Evolutionary conservation across 169 alveolate genomes (phyloP).

Genomic region (Blepharisma undulans): DNA sequence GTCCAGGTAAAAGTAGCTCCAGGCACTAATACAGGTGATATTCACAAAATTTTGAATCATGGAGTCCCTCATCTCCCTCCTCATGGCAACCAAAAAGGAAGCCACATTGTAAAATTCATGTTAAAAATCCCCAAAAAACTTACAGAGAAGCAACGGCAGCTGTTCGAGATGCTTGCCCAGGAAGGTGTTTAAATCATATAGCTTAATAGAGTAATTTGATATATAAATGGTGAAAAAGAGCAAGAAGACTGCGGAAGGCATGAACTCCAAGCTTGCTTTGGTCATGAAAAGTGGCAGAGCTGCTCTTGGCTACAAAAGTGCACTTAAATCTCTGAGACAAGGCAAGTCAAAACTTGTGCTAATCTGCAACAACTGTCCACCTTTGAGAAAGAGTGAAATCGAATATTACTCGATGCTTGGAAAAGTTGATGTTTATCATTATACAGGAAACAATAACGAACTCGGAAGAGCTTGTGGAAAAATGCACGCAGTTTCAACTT

Average conservation of each 20-base stretch:
- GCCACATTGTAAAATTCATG: conserved; percentile 48
- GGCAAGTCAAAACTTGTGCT: conserved; percentile 80
- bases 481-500: conserved; percentile 79
- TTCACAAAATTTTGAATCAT: conserved; percentile 42
- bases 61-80: conserved; percentile 64
- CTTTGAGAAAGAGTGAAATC: conserved; percentile 83
- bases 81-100: conserved; percentile 48
- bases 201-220: neutral
- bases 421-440: conserved; percentile 75
- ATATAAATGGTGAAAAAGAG: conserved; percentile 54
- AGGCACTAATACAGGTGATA: conserved; percentile 57
- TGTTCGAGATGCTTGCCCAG: conserved; percentile 46
- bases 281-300: conserved; percentile 84
- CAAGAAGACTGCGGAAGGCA: conserved; percentile 68
- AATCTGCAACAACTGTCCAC: conserved; percentile 82
- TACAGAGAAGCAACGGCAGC: conserved; percentile 45
- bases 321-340: conserved; percentile 81
- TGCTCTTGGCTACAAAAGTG: conserved; percentile 75
- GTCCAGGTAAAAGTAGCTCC: conserved; percentile 54
- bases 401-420: conserved; percentile 79
- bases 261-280: conserved; percentile 80
- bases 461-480: conserved; percentile 87
- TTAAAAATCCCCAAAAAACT: conserved; percentile 55
- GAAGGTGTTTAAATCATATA: conserved; percentile 22
- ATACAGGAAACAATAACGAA: conserved; percentile 84